Base-by-base conservation (phyloP, 2,329 filamentous ascomycete species). In the Pseudogymnoascus sp. region DNA sequence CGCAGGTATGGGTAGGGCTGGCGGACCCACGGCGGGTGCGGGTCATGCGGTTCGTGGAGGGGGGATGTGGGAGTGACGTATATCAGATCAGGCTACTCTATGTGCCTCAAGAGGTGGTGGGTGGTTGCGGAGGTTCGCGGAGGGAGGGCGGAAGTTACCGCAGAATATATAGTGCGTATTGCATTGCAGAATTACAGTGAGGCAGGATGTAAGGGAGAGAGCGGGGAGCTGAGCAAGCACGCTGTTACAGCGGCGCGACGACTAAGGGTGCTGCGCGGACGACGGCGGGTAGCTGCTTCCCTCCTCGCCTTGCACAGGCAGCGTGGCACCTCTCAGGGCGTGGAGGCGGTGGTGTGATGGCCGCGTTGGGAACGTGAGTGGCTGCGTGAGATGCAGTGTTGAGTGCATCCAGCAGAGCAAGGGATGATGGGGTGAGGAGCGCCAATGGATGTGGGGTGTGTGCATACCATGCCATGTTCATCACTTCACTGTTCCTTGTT, bases 301-400 rank as follows among this genome's bases (percentile, higher is more conserved):
- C n/a, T n/a, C n/a, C n/a, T 15, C 25, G 25, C 15, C n/a, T 15
- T 10, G 7, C 29, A 48, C 59, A 27, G 59, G 59, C 13, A 45
- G n/a, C 58, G 33, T 35, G 59, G 37, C 45, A 60, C 59, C 59
- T 60, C 45, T 52, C 45, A 15, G 45, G 15, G 27, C 27, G 27
- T 31, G 45, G 21, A 7, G 12, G 0, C 27, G 4, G 45, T 52
- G 27, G 45, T 52, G 45, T 52, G 45, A 52, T 52, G 8, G 13
- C n/a, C n/a, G 27, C 1, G 7, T n/a, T 29, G 21, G 29, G 37
- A 33, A 25, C 8, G 18, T 7, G 59, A 33, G 59, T 60, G 37
- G 59, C 39, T 40, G 40, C 15, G 40, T 33, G 45, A 18, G 59
- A 37, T 61, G 59, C 9, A 35, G 59, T 36, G 27, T 52, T 21